phyloP scores from a whole-genome alignment of 139 green algal species.

The Chlorella sorokiniana region DNA sequence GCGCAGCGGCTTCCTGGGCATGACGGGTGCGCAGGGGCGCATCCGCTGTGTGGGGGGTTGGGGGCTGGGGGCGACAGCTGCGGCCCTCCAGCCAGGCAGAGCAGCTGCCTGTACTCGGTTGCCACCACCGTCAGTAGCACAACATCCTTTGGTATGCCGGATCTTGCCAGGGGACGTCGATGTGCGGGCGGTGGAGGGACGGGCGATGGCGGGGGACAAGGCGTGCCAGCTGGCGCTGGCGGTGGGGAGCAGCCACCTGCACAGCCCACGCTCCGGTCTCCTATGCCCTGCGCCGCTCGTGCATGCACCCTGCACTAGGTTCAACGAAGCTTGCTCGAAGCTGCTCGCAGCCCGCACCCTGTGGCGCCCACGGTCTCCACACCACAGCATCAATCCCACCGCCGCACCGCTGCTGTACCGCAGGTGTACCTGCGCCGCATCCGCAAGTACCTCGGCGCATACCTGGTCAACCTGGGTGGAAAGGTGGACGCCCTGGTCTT shows the following conservation, averaged over 20 bases:
- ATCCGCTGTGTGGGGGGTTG: neutral
- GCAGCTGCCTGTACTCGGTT: no score
- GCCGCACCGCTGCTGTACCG: neutral
- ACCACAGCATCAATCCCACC: no score
- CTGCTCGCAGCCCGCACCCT: no score
- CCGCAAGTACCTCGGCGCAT: constrained; percentile 89
- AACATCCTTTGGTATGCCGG: neutral
- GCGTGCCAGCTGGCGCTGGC: constrained; percentile 66
- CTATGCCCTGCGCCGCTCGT: no score
- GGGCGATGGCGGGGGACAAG: constrained; percentile 52
- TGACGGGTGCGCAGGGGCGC: constrained; percentile 23
- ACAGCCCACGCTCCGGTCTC: no score
- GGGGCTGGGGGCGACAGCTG: neutral
- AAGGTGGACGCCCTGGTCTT: constrained; percentile 90
- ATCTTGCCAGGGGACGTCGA: constrained; percentile 56
- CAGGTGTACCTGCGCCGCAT: constrained; percentile 83
- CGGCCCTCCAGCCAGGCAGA: no score
- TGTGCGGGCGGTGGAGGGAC: constrained; percentile 64
- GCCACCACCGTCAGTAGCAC: no score
- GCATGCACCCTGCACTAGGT: no score
- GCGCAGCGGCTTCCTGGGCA: constrained; percentile 56
- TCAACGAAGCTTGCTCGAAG: no score
- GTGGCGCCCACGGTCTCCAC: no score
- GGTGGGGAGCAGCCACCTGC: no score
- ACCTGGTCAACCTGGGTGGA: constrained; percentile 73